Evolutionary conservation across 176 grass and related monocot genomes (phyloP).

Genomic region (Miscanthus lutarioriparius): DNA sequence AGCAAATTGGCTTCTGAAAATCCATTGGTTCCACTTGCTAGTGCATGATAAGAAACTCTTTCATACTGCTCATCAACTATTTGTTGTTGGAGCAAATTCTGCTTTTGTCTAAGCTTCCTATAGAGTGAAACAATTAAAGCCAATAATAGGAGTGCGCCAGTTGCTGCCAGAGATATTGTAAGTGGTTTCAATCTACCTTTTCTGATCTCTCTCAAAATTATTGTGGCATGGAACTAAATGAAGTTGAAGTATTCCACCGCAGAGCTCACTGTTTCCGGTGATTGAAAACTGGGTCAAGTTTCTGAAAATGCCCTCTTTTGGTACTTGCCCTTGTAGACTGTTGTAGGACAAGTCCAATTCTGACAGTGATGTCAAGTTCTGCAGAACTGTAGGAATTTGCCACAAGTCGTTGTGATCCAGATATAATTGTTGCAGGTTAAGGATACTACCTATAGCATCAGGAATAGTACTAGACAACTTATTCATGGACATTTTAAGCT

Average conservation of each 20-base stretch:
- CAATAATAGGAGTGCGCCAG: background rate
- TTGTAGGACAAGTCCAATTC: slow-evolving; percentile 40
- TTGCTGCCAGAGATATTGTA: background rate
- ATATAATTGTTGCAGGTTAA: background rate
- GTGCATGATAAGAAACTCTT: slow-evolving; percentile 15
- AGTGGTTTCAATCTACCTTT: background rate
- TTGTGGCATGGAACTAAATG: slow-evolving; percentile 5
- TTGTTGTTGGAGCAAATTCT: background rate
- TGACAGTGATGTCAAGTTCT: slow-evolving; percentile 7
- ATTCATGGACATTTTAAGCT: slow-evolving; percentile 23
- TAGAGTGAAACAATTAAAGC: background rate
- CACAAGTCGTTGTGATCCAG: slow-evolving; percentile 36
- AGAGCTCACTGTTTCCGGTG: slow-evolving; percentile 23
- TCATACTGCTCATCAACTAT: background rate
- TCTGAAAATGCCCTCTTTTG: slow-evolving; percentile 34
- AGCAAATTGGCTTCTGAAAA: slow-evolving; percentile 25
- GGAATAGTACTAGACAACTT: background rate
- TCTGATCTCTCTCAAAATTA: background rate
- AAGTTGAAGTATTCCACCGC: slow-evolving; percentile 35
- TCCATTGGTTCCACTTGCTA: slow-evolving; percentile 22
- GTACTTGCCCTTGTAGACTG: slow-evolving; percentile 38
- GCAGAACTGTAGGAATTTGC: background rate
- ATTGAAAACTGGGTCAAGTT: slow-evolving; percentile 23
- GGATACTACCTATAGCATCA: background rate
- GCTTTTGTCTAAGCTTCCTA: background rate